Evolutionary conservation across 2,329 filamentous ascomycete genomes (phyloP), one percentile per base, ranked within the genome.

Genomic region (Phaeosphaeriaceae sp.): DNA sequence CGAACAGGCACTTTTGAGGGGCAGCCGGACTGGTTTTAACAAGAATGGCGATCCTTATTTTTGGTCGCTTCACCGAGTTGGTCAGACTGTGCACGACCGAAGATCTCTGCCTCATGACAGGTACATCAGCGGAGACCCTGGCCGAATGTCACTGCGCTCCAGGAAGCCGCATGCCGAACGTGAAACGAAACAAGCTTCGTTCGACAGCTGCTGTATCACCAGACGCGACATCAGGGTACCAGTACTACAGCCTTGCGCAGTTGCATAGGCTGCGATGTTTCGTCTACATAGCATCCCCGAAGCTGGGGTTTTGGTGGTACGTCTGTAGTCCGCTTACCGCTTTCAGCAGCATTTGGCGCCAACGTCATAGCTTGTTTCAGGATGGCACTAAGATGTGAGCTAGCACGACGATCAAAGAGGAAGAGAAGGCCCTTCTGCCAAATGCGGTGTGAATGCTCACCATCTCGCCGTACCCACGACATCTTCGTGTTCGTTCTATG

Each of bases 261-360:
- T 47, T 44, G 49, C 46, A 51, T 53, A 56, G 31, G 58, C 56
- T 21, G 52, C 61, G 61, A 55, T 66, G 63, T 66, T 66, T 66
- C 58, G 58, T 49, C 51, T n/a, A 25, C 51, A 54, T 50, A 45
- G 53, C 31, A 45, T 61, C 31, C 31, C 31, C 31, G 13, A 27
- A 36, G 31, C 7, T 36, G 31, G 31, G 13, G 31, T 36, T 36
- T 36, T 36, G 31, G 31, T 36, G 31, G 6, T 7, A 7, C 6
- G 13, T 11, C 6, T 11, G 6, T 3, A 15, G 11, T 36, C 6
- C 31, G 31, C 31, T 36, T 36, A 15, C 31, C 13, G 31, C 31
- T 7, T 36, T 36, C 11, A 36, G 31, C 31, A 3, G 31, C 31
- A 7, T 36, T 36, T 11, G 13, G 31, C 31, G 7, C 9, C 31